These are phyloP conservation scores for Venturia pyrina DNA, from an alignment of 2,329 filamentous ascomycete species.

Conservation along the genomic window DNA sequence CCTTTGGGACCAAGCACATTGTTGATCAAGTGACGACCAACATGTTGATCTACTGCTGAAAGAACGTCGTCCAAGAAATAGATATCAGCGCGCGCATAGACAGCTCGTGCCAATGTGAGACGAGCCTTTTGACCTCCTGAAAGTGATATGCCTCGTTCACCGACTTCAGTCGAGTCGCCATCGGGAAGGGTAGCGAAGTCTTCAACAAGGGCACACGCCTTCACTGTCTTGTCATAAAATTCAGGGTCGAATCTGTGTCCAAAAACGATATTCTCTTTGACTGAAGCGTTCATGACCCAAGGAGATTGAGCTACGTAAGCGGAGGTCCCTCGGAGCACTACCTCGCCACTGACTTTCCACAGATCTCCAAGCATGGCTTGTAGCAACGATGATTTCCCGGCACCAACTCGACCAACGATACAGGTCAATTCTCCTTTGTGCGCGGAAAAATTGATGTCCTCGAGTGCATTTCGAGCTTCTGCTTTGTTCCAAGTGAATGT, in stretches of 20 bases:
- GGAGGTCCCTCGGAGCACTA: slow-evolving; percentile 68
- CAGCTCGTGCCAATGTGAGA: slow-evolving; percentile 80
- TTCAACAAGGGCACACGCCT: slow-evolving; percentile 80
- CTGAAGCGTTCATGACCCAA: slow-evolving; percentile 97
- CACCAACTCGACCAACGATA: slow-evolving; percentile 85
- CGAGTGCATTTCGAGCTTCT: slow-evolving; percentile 55
- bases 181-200: slow-evolving; percentile 90
- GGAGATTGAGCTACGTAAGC: slow-evolving; percentile 89
- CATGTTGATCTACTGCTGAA: slow-evolving; percentile 96
- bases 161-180: slow-evolving; percentile 92
- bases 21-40: slow-evolving; percentile 88
- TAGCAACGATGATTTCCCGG: slow-evolving; percentile 88
- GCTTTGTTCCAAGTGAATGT: slow-evolving; percentile 94
- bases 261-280: slow-evolving; percentile 95
- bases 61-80: slow-evolving; percentile 91
- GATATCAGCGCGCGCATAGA: slow-evolving; percentile 93
- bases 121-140: slow-evolving; percentile 95
- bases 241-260: slow-evolving; percentile 86
- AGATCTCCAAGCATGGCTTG: slow-evolving; percentile 83
- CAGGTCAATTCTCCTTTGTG: slow-evolving; percentile 91
- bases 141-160: slow-evolving; percentile 90
- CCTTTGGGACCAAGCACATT: slow-evolving; percentile 82
- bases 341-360: slow-evolving; percentile 78
- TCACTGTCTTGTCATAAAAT: slow-evolving; percentile 89
- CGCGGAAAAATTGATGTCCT: slow-evolving; percentile 78